Conservation (phyloP, 2,329 filamentous ascomycete genomes). For the Pseudogymnoascus sp. region DNA sequence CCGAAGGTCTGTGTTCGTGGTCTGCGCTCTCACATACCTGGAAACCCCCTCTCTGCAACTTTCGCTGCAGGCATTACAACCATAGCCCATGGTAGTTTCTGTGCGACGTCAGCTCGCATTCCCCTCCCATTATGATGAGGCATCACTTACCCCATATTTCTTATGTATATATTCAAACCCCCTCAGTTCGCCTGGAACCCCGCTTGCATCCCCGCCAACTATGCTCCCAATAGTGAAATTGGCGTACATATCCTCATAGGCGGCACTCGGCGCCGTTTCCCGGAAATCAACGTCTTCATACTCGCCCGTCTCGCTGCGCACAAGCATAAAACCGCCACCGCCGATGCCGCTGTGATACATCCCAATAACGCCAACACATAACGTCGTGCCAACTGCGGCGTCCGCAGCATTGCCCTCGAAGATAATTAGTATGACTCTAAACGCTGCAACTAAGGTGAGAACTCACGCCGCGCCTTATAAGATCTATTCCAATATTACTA, state of each 20-base stretch:
- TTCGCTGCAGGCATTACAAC: conserved; percentile 67
- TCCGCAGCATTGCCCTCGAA: conserved; percentile 63
- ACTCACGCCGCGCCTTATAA: conserved; percentile 39
- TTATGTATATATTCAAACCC: conserved; percentile 72
- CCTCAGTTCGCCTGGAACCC: conserved; percentile 64
- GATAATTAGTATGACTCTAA: conserved; percentile 16
- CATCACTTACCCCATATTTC: conserved; percentile 50
- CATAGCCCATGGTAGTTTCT: conserved; percentile 57
- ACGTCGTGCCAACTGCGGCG: conserved; percentile 62
- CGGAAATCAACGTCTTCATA: conserved; percentile 88
- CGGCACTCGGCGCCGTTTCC: conserved; percentile 76
- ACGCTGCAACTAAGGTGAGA: not conserved
- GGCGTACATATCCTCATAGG: conserved; percentile 76
- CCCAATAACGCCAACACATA: conserved; percentile 67
- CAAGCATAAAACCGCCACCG: conserved; percentile 83
- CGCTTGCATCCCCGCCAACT: conserved; percentile 62
- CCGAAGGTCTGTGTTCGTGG: not conserved
- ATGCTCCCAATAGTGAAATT: conserved; percentile 60
- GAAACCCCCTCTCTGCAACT: conserved; percentile 66
- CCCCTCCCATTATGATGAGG: not conserved
- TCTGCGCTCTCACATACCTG: conserved; percentile 17
- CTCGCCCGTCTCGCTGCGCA: conserved; percentile 61
- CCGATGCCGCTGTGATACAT: conserved; percentile 80
- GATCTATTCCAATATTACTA: conserved; percentile 42
- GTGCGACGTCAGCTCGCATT: not conserved